Evolutionary conservation across 2,329 filamentous ascomycete genomes (phyloP).

Genomic region (Tolypocladium endophyticum): DNA sequence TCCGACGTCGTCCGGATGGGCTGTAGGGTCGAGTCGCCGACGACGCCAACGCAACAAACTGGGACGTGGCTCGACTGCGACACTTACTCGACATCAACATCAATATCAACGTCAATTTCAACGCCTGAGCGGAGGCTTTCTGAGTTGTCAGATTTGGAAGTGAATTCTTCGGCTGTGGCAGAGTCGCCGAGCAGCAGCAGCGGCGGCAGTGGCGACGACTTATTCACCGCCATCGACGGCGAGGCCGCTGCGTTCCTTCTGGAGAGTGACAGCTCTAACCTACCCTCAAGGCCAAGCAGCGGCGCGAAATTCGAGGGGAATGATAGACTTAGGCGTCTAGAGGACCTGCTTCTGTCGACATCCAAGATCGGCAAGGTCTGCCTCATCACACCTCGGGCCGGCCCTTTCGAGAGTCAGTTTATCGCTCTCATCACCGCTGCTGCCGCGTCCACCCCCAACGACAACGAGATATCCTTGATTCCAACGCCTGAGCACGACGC

Average conservation of each 20-base stretch:
- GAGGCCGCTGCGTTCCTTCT: slow-evolving; percentile 5
- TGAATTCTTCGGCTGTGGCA: not conserved
- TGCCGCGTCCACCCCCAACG: slow-evolving; percentile 5
- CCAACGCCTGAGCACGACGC: slow-evolving; percentile 24
- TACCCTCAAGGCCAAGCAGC: not conserved
- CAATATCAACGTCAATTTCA: not conserved
- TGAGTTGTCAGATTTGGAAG: not conserved
- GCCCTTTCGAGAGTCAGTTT: slow-evolving; percentile 37
- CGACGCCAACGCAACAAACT: not conserved
- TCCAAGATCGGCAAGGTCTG: slow-evolving; percentile 29
- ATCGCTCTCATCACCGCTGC: slow-evolving; percentile 34
- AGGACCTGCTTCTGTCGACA: slow-evolving; percentile 28
- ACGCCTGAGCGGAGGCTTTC: not conserved
- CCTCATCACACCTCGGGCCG: slow-evolving; percentile 36
- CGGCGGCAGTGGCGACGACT: not conserved
- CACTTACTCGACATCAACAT: not conserved
- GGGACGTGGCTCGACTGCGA: not conserved
- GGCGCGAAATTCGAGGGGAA: not conserved
- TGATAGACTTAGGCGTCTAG: slow-evolving; percentile 8
- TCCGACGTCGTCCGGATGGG: not conserved
- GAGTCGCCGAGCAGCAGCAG: slow-evolving; percentile 3
- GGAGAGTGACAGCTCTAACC: not conserved
- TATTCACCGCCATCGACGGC: slow-evolving; percentile 6
- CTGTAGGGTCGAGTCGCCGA: not conserved
- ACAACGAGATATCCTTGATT: slow-evolving; percentile 19